These are phyloP conservation scores for Zygnema circumcarinatum DNA, from an alignment of 139 green algal species.

Conservation along the genomic window DNA sequence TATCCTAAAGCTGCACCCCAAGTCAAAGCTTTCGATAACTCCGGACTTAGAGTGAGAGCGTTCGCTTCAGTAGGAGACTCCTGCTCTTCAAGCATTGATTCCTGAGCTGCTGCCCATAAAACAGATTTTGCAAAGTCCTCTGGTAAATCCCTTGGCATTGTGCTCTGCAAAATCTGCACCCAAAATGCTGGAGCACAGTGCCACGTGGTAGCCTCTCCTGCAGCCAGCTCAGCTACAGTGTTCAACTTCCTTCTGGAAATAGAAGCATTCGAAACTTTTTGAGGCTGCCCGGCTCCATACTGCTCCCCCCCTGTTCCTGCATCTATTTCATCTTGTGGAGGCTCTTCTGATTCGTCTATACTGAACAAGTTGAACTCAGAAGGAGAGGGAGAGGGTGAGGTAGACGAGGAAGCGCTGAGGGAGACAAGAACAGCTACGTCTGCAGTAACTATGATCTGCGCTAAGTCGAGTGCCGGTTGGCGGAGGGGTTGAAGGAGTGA, in stretches of 20 bases:
- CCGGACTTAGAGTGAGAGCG: neutral
- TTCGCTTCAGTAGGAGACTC: neutral
- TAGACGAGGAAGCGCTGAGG: neutral
- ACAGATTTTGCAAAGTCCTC: neutral
- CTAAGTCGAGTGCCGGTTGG: conserved; percentile 25
- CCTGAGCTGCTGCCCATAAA: conserved; percentile 13
- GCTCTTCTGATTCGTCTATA: neutral
- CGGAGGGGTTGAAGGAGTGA: conserved; percentile 25
- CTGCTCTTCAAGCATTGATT: neutral
- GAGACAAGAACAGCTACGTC: conserved; percentile 16
- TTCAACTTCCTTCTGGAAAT: conserved; percentile 2
- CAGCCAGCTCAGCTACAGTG: conserved; percentile 34
- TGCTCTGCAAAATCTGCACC: conserved; percentile 36
- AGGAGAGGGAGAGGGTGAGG: neutral
- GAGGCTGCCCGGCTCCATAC: neutral
- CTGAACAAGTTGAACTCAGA: neutral
- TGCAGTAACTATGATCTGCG: conserved; percentile 24
- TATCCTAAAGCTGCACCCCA: neutral
- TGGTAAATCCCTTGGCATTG: neutral
- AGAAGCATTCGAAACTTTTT: no score
- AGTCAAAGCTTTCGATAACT: neutral
- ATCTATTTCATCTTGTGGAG: no score
- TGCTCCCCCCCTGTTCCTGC: neutral
- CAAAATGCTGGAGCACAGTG: conserved; percentile 36
- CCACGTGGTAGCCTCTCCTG: conserved; percentile 27